Base-by-base conservation (phyloP, 108 stramenopile species). In the Mayamaea pseudoterrestris region DNA sequence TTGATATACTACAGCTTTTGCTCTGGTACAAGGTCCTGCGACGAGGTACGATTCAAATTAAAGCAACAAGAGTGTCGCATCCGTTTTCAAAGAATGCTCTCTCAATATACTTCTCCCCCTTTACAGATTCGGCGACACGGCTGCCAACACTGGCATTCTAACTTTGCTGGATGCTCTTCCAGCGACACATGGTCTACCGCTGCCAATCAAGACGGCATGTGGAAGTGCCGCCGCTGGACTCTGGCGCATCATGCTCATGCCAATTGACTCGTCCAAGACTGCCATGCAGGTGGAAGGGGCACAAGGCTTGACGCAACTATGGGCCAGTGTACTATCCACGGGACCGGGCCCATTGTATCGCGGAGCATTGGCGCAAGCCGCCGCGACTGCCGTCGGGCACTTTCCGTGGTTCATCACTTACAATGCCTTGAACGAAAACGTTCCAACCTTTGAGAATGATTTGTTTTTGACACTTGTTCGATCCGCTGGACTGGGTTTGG, bases 241-340 rank as follows among this genome's bases (percentile, higher is more conserved):
- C 13, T 97, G 90, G 86, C 59, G 95, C 42, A 85, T 93, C 17
- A 21, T 83, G 55, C 50, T 94, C 14, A 93, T 89, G 87, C 95
- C 95, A 0, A 62, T 97, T 30, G 95, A 97, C 66, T 78, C 92
- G n/a, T 78, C 68, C 41, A 97, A 97, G 60, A 94, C 93, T n/a
- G 85, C 68, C 32, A 73, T 93, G 67, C 91, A 92, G 64, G 93
- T 96, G 18, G 89, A 93, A 61, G 93, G 85, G 1, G 12, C 35
- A 30, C 65, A 71, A 17, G 83, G 77, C 3, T 35, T 81, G 41
- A 47, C 66, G 27, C 52, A 54, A 17, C 43, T 86, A 25, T 57
- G 58, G 45, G 50, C 51, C 30, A 42, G 26, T 17, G 53, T 42
- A 7, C 48, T 60, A 27, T 72, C 73, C 7, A 49, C 49, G 34